Percentiles rank a stretch among this genome's conserved stretches.
Conservation (phyloP, 140 eudicot species). For the Cichorium intybus region DNA sequence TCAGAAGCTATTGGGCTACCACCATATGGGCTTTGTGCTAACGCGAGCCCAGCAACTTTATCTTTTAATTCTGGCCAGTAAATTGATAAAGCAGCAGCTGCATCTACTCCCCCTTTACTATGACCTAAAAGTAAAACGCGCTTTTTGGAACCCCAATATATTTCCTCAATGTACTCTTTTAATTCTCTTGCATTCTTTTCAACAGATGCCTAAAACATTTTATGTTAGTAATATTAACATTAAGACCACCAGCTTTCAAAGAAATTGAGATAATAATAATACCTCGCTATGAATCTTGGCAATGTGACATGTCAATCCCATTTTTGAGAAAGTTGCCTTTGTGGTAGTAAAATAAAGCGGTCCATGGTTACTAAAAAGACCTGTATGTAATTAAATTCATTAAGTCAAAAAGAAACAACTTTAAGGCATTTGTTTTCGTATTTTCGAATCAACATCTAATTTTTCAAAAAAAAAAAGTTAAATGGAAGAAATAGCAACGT, state of each 20-base stretch:
- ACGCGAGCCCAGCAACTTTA: constrained; percentile 90
- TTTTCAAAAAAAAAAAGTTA: neutral
- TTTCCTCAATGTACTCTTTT: constrained; percentile 83
- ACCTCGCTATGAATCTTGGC: constrained; percentile 99
- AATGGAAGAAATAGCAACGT: neutral
- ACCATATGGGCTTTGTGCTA: constrained; percentile 97
- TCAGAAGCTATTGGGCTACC: constrained; percentile 99
- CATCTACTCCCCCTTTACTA: constrained; percentile 96
- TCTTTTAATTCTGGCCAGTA: constrained; percentile 91
- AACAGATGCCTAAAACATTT: constrained; percentile 71
- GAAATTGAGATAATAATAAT: constrained; percentile 15
- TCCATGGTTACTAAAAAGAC: constrained; percentile 99
- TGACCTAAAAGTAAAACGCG: constrained; percentile 93
- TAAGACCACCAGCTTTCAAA: constrained; percentile 6
- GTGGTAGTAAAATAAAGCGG: constrained; percentile 83
- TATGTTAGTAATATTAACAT: constrained; percentile 20
- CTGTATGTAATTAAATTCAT: constrained; percentile 28
- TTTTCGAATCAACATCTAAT: neutral
- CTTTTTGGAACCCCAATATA: constrained; percentile 90
- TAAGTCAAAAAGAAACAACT: too few relatives aligned
- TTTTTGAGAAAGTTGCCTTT: constrained; percentile 74
- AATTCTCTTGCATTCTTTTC: constrained; percentile 87
- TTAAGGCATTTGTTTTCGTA: too few relatives aligned
- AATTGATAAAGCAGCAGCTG: constrained; percentile 94
- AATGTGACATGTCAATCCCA: constrained; percentile 93